Conservation (phyloP, 2,329 filamentous ascomycete genomes). For the Aureobasidium uvarum region DNA sequence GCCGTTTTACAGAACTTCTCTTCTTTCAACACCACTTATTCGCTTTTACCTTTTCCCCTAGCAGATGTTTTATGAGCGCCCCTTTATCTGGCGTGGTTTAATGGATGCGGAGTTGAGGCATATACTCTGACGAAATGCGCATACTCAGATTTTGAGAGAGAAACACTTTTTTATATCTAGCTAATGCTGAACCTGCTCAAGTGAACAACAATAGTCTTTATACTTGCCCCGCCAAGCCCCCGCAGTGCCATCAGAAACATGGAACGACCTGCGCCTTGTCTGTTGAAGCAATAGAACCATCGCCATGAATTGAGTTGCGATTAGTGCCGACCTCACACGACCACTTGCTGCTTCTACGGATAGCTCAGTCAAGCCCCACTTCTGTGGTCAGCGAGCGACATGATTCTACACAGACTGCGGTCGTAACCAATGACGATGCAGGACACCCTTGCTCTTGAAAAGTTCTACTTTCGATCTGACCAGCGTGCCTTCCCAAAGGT, state of each 20-base stretch:
- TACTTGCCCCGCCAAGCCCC: background rate
- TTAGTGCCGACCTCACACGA: background rate
- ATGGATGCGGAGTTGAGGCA: constrained; percentile 7
- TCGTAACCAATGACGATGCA: no score
- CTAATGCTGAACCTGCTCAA: background rate
- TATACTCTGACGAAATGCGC: constrained; percentile 15
- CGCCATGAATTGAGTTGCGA: background rate
- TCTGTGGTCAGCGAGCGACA: background rate
- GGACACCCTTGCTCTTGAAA: background rate
- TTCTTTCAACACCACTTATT: background rate
- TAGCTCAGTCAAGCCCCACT: background rate
- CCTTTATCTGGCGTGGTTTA: background rate
- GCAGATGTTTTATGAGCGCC: background rate
- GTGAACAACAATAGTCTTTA: background rate
- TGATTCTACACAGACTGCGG: background rate
- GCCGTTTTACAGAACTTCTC: constrained; percentile 9
- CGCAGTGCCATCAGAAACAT: background rate
- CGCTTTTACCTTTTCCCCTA: background rate
- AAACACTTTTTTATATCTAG: background rate
- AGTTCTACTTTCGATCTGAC: background rate
- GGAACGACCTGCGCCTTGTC: background rate
- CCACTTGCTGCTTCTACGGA: background rate
- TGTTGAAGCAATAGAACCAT: background rate
- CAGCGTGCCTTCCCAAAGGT: background rate
- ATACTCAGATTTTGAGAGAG: constrained; percentile 12